These are phyloP conservation scores for Globisporangium acanthophoron DNA, from an alignment of 352 stramenopile species.

Conservation along the genomic window DNA sequence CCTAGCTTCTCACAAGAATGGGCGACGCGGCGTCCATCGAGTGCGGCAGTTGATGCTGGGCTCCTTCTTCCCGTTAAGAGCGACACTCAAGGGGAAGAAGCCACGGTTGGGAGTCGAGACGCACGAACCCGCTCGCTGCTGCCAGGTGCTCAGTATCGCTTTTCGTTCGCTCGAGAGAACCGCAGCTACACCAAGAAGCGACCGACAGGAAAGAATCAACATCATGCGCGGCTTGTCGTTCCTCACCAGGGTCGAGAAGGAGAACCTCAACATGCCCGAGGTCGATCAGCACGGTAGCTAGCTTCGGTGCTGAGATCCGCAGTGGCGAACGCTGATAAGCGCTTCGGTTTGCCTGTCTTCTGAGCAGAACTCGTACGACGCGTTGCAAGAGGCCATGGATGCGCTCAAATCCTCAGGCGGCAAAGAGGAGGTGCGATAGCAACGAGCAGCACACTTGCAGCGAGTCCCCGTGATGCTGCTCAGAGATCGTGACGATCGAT, in stretches of 20 bases:
- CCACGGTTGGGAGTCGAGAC: background rate
- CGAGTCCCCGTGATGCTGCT: too few relatives aligned
- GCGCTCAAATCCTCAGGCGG: slow-evolving; percentile 26
- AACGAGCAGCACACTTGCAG: background rate
- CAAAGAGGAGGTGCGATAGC: slow-evolving; percentile 21
- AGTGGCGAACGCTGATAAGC: background rate
- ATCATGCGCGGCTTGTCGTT: slow-evolving; percentile 18
- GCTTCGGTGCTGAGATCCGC: background rate
- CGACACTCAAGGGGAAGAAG: slow-evolving; percentile 1
- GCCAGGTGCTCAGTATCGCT: background rate
- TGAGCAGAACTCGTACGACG: slow-evolving; percentile 31
- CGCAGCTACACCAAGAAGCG: slow-evolving; percentile 3
- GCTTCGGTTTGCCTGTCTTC: background rate
- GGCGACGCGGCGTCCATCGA: background rate
- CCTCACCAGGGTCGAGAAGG: slow-evolving; percentile 34
- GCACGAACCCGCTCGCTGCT: background rate
- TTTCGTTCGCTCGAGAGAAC: background rate
- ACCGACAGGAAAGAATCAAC: background rate
- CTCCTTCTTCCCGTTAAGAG: background rate
- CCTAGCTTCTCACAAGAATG: background rate
- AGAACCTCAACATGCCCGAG: slow-evolving; percentile 29
- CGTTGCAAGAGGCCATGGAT: slow-evolving; percentile 21
- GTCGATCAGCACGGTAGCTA: slow-evolving; percentile 6
- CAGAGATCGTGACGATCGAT: background rate
- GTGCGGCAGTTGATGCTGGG: background rate